phyloP scores from a whole-genome alignment of 306 rosid genomes.

The Ceratonia siliqua region DNA sequence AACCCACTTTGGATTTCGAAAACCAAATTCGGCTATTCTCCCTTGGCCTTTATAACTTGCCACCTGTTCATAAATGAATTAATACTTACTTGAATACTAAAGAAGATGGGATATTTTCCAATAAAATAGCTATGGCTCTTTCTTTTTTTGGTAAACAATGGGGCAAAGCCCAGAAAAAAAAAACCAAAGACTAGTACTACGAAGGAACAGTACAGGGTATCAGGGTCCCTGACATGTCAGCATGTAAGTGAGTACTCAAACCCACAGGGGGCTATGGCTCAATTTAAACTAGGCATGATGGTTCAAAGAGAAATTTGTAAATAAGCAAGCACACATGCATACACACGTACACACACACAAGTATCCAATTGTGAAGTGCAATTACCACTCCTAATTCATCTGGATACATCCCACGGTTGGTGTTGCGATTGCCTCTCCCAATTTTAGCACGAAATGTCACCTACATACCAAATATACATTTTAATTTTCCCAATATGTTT shows the following conservation, averaged over 20 bases:
- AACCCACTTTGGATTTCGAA: slow-evolving; percentile 85
- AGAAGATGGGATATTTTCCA: not conserved
- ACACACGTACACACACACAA: not conserved
- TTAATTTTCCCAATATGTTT: not conserved
- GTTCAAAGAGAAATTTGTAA: slow-evolving; percentile 17
- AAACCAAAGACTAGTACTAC: too few relatives aligned
- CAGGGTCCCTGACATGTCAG: too few relatives aligned
- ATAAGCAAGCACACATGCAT: slow-evolving; percentile 9
- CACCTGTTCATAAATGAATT: slow-evolving; percentile 48
- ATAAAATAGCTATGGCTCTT: not conserved
- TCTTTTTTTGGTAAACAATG: too few relatives aligned
- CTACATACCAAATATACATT: slow-evolving; percentile 41
- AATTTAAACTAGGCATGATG: too few relatives aligned
- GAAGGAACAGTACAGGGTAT: too few relatives aligned
- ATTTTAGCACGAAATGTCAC: slow-evolving; percentile 98
- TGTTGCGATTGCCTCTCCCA: slow-evolving; percentile 63
- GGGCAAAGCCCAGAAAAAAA: too few relatives aligned
- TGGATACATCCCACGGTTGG: slow-evolving; percentile 90
- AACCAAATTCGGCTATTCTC: slow-evolving; percentile 89
- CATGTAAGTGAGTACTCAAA: too few relatives aligned
- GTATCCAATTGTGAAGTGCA: slow-evolving; percentile 26
- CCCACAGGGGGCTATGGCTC: too few relatives aligned
- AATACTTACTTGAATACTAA: slow-evolving; percentile 11
- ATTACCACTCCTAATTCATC: slow-evolving; percentile 99
- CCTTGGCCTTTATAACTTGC: slow-evolving; percentile 96